Evolutionary conservation across 1,139 yeast genomes (phyloP).

Genomic region (Magnusiomyces clavatus): DNA sequence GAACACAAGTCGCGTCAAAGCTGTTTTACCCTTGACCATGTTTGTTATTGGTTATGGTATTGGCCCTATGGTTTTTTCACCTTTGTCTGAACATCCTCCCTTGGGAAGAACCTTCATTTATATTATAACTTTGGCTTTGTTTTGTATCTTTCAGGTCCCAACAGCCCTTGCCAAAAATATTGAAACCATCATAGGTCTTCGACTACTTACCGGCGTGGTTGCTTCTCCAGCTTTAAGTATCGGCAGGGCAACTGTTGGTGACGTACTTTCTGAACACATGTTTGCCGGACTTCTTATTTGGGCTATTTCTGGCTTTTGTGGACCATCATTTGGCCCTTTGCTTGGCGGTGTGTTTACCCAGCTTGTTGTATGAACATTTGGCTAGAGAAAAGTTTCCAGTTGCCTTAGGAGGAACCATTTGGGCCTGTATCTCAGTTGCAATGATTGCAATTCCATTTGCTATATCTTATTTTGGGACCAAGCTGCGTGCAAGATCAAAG

Average conservation of each 20-base stretch:
- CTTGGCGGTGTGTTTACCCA: constrained; percentile 50
- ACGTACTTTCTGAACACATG: constrained; percentile 29
- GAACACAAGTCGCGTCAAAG: constrained; percentile 36
- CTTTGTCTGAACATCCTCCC: constrained; percentile 44
- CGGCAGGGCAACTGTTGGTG: constrained; percentile 82
- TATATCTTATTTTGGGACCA: constrained; percentile 48
- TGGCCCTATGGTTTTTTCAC: constrained; percentile 49
- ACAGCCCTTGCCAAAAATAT: constrained; percentile 43
- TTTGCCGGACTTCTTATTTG: constrained; percentile 39
- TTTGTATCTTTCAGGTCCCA: constrained; percentile 50
- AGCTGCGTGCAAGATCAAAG: constrained; percentile 36
- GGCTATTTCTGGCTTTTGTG: constrained; percentile 49
- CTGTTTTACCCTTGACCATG: constrained; percentile 45
- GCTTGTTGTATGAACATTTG: constrained; percentile 37
- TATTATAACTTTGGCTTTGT: constrained; percentile 44
- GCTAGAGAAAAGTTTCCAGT: constrained; percentile 43
- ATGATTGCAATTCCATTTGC: constrained; percentile 45
- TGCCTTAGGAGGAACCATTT: constrained; percentile 48
- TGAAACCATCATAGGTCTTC: constrained; percentile 44
- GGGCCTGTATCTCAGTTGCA: constrained; percentile 38
- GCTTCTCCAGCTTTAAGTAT: constrained; percentile 82
- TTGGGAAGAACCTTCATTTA: constrained; percentile 52
- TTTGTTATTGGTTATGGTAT: constrained; percentile 52
- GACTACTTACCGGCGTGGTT: constrained; percentile 73
- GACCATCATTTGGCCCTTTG: constrained; percentile 60